Evolutionary conservation across 2,329 filamentous ascomycete species (phyloP).

Genomic region (Cercospora sesami): DNA sequence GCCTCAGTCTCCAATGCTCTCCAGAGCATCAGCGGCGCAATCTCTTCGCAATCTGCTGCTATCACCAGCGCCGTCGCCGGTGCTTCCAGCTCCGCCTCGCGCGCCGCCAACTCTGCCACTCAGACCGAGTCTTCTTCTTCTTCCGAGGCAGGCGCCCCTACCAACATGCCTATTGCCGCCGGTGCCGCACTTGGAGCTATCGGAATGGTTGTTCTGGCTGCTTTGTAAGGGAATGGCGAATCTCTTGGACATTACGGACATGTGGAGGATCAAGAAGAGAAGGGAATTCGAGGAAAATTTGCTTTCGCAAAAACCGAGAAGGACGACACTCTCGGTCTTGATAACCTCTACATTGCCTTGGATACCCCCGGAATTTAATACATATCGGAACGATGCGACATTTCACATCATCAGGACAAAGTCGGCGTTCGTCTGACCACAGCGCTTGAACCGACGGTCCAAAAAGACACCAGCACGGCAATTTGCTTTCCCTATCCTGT

Average conservation of each 20-base stretch:
- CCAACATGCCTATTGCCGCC: constrained; percentile 23
- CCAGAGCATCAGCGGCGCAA: neutral
- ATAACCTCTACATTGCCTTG: neutral
- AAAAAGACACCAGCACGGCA: neutral
- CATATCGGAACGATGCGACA: neutral
- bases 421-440: too few relatives aligned
- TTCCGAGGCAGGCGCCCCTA: constrained; percentile 18
- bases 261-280: neutral
- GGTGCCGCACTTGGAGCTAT: constrained; percentile 27
- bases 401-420: neutral
- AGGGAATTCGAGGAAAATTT: neutral
- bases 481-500: neutral
- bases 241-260: neutral
- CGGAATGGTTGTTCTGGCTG: constrained; percentile 22
- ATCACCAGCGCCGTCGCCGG: constrained; percentile 1
- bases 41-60: constrained; percentile 4
- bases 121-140: constrained; percentile 10
- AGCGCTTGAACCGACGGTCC: too few relatives aligned
- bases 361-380: neutral
- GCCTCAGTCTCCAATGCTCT: constrained; percentile 16
- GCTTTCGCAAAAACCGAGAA: too few relatives aligned
- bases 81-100: neutral
- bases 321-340: too few relatives aligned
- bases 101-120: constrained; percentile 11
- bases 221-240: constrained; percentile 14